A percentile compares a stretch with the other conserved stretches of the same genome.
These are phyloP conservation scores for Wallacemonas collosoma DNA, from an alignment of 208 protist genomes.

Conservation along the genomic window DNA sequence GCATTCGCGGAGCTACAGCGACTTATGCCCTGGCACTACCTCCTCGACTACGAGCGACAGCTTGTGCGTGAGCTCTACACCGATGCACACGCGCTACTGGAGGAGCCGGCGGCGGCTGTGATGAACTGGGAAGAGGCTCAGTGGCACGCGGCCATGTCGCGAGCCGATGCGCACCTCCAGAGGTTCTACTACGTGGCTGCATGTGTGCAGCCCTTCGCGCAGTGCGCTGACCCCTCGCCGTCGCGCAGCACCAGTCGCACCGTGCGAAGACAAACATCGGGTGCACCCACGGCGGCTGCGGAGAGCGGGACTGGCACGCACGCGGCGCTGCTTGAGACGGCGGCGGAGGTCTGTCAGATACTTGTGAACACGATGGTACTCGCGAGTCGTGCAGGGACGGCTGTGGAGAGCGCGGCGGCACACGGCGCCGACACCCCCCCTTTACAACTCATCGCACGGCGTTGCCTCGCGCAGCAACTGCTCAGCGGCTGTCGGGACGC, in stretches of 20 bases:
- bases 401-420: neutral
- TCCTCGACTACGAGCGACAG: conserved; percentile 13
- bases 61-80: neutral
- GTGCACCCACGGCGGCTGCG: too few species aligned
- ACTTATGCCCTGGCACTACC: neutral
- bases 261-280: neutral
- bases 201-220: conserved; percentile 14
- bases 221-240: neutral
- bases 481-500: conserved; percentile 21
- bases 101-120: neutral
- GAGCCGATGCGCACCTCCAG: neutral
- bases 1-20: conserved; percentile 10
- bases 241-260: neutral
- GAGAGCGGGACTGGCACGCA: too few species aligned
- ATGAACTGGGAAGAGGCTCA: neutral
- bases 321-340: neutral
- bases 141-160: neutral
- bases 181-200: neutral
- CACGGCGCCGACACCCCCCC: too few species aligned
- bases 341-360: conserved; percentile 7
- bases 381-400: neutral
- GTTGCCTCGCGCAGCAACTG: conserved; percentile 8
- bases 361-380: neutral
- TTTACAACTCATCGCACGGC: neutral
- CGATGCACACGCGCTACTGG: neutral